Evolutionary conservation across 345 rosid species (phyloP), one percentile per base, ranked within the genome.

Genomic region (Kernera saxatilis): DNA sequence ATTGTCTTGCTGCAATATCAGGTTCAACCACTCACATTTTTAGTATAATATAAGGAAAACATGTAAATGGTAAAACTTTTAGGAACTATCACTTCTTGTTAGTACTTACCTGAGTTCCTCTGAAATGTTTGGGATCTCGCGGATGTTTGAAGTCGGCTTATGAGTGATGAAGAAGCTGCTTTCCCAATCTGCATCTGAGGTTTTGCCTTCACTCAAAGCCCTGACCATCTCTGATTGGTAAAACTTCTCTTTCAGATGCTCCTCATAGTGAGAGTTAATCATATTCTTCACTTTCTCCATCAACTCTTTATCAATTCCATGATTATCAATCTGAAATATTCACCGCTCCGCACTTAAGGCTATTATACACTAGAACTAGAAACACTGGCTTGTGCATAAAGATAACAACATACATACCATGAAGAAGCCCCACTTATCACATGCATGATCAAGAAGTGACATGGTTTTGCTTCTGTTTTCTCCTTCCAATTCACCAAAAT

Each of bases 361-460:
- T 45, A 48, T 5, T 45, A 48, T 5, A 46, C 1, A 22, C 32
- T 36, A 58, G 22, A 48, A 23, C 13, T 36, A 43, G 11, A 33
- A 56, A 37, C 51, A 41, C 1, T 37, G 12, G 37, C 27, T 22
- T 52, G 12, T 52, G 53, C 29, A 72, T 52, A 32, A 62, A 52
- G 27, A 64, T 30, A 30, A 30, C 21, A 30, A 30, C 21, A 40
- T 55, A 52, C 71, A 69, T 60, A 92, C 96, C 98, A 81, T 85
- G 74, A 90, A 85, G 83, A 81, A 90, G 21, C 98, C 97, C 92
- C 91, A 88, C 70, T 90, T 83, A 82, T 85, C 88, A 64, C 97
- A 90, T 62, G 95, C 98, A 71, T 88, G 81, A 22, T 88, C 86
- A 64, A 92, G 93, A 70, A 67, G 75, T 14, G 87, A 82, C 94